Evolutionary conservation across 176 grass and related monocot species (phyloP).

Genomic region (Secale cereale): DNA sequence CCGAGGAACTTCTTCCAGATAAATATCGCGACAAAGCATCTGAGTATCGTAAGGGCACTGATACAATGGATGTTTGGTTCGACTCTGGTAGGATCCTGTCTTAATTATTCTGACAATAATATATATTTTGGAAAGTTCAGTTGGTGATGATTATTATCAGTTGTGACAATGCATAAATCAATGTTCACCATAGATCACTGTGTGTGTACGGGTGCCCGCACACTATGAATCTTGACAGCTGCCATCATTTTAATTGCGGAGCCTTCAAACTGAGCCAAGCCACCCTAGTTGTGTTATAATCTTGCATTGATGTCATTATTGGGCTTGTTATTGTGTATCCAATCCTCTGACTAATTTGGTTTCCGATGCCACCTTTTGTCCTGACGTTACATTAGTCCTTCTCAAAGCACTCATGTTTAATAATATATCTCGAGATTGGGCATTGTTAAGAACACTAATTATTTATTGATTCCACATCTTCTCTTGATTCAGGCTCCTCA

Average conservation of each 20-base stretch:
- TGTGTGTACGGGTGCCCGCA: neutral
- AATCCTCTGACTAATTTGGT: neutral
- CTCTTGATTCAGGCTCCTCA: constrained; percentile 67
- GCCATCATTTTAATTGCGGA: neutral
- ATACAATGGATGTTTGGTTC: constrained; percentile 99
- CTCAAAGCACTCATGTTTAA: neutral
- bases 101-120: constrained; percentile 9
- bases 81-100: constrained; percentile 73
- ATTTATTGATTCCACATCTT: constrained; percentile 8
- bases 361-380: neutral
- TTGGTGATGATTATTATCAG: constrained; percentile 3
- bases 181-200: neutral
- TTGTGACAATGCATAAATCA: constrained; percentile 9
- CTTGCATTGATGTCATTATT: no score
- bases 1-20: constrained; percentile 85
- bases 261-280: no score
- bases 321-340: neutral
- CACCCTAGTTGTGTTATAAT: no score
- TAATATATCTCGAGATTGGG: neutral
- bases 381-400: neutral
- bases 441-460: neutral
- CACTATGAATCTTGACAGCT: neutral
- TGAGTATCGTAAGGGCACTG: constrained; percentile 87
- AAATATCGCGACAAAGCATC: constrained; percentile 76
- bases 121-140: constrained; percentile 3